These are phyloP conservation scores for Bipolaris sorokiniana DNA, from an alignment of 2,329 filamentous ascomycete species.

Conservation along the genomic window DNA sequence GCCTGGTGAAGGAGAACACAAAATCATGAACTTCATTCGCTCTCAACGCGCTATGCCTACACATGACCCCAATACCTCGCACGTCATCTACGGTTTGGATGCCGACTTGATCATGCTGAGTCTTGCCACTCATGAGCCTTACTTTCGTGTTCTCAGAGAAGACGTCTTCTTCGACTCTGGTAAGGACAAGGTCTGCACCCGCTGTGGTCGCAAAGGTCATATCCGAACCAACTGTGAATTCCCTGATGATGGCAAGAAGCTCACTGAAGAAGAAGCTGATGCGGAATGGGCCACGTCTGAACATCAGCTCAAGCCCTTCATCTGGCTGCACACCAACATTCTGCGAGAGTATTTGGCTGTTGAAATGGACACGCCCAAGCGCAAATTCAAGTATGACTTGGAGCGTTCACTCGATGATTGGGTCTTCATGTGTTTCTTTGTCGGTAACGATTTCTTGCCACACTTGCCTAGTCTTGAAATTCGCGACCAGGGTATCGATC, in stretches of 20 bases:
- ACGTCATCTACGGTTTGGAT: slow-evolving; percentile 97
- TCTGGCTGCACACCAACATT: slow-evolving; percentile 94
- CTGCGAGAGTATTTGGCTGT: slow-evolving; percentile 91
- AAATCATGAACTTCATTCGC: slow-evolving; percentile 98
- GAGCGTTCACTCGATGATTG: slow-evolving; percentile 96
- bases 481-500: slow-evolving; percentile 95
- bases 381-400: slow-evolving; percentile 89
- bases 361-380: slow-evolving; percentile 81
- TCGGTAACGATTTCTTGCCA: slow-evolving; percentile 97
- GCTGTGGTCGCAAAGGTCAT: slow-evolving; percentile 93
- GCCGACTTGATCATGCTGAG: slow-evolving; percentile 99
- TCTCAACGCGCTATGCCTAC: slow-evolving; percentile 89
- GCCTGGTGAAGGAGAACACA: slow-evolving; percentile 97
- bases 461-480: slow-evolving; percentile 98
- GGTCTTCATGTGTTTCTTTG: slow-evolving; percentile 99
- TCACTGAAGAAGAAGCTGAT: slow-evolving; percentile 78
- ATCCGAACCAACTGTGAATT: slow-evolving; percentile 77
- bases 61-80: slow-evolving; percentile 94
- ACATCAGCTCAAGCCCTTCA: slow-evolving; percentile 82
- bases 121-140: slow-evolving; percentile 93
- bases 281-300: slow-evolving; percentile 46
- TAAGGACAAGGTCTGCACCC: slow-evolving; percentile 80
- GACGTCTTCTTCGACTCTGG: slow-evolving; percentile 94
- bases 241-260: slow-evolving; percentile 63
- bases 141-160: slow-evolving; percentile 94